Base-by-base conservation (phyloP, 1,284 basidiomycete species). In the Mrakiaceae sp. region DNA sequence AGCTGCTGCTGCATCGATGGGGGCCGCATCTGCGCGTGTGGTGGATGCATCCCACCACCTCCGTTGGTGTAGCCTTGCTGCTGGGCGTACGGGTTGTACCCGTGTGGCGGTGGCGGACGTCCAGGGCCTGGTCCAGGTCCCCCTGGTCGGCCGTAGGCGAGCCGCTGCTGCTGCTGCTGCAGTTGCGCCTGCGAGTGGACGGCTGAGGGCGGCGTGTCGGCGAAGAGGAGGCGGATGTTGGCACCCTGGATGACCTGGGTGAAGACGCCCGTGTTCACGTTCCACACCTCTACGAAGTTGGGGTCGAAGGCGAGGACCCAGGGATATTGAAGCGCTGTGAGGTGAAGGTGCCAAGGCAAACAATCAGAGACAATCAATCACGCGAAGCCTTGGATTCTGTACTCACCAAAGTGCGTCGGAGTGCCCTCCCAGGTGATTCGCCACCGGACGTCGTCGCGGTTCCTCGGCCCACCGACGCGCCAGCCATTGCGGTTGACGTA, bases 401-500 rank as follows among this genome's bases (percentile, higher is more conserved):
- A 76, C 87, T 74, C 70, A 95, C 92, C 93, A 73, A 99, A 98
- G 42, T 88, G 86, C 2, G 90, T 90, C 1, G 96, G 96, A 55
- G 82, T 82, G 4, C 96, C 96, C 77, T 98, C 94, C 96, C 96
- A 99, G 71, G 91, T 83, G 40, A 98, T 88, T 81, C 95, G 90
- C 82, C 96, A 98, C 67, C 90, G 86, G 69, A 60, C 59, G 57
- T 66, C 65, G 16, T 63, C 50, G 40, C 53, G 50, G 43, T 63
- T 63, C 49, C 48, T 53, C 6, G 65, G 65, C 2, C 84, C 87
- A 63, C 91, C 81, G 57, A 93, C 90, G 64, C 93, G 82, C 82
- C 91, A 90, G 10, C 96, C 96, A 70, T 87, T 95, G 80, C 91
- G 93, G 78, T 98, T 96, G 71, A 98, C 92, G 77, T 97, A 98